Evolutionary conservation across 352 stramenopile genomes (phyloP).

Genomic region (Globisporangium rhizosaccharum): DNA sequence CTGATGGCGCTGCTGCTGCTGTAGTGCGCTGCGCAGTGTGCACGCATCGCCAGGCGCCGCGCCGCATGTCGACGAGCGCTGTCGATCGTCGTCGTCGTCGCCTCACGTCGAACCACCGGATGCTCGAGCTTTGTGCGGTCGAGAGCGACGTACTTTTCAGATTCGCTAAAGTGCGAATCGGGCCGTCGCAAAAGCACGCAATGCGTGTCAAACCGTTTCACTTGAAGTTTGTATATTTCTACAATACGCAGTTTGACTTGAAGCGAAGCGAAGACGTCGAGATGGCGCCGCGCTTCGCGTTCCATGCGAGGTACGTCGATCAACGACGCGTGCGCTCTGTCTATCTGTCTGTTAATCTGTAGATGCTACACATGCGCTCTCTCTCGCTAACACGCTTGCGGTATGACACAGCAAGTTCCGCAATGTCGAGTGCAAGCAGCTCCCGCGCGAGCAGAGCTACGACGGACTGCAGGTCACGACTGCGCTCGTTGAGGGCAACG

Average conservation of each 20-base stretch:
- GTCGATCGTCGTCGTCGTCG: background rate
- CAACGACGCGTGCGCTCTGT: background rate
- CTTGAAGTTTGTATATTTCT: too few species aligned
- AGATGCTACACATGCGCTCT: too few species aligned
- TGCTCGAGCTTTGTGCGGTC: background rate
- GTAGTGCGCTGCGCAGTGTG: conserved; percentile 1
- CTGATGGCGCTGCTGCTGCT: background rate
- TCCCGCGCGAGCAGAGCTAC: conserved; percentile 47
- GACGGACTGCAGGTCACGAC: conserved; percentile 60
- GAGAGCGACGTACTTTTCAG: background rate
- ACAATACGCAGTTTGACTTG: too few species aligned
- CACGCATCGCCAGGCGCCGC: conserved; percentile 11
- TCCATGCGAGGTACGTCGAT: conserved; percentile 32
- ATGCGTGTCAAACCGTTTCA: conserved; percentile 1
- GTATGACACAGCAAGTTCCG: conserved; percentile 60
- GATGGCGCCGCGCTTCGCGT: conserved; percentile 47
- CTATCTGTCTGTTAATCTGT: background rate
- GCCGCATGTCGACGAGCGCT: conserved; percentile 5
- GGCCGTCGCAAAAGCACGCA: background rate
- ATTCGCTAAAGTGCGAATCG: background rate
- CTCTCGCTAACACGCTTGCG: background rate
- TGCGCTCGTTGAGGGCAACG: conserved; percentile 38
- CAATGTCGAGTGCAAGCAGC: conserved; percentile 60
- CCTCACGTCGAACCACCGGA: background rate
- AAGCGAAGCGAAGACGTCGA: background rate